Conservation (phyloP, 305 asterid genomes). For the Salvia sclarea region DNA sequence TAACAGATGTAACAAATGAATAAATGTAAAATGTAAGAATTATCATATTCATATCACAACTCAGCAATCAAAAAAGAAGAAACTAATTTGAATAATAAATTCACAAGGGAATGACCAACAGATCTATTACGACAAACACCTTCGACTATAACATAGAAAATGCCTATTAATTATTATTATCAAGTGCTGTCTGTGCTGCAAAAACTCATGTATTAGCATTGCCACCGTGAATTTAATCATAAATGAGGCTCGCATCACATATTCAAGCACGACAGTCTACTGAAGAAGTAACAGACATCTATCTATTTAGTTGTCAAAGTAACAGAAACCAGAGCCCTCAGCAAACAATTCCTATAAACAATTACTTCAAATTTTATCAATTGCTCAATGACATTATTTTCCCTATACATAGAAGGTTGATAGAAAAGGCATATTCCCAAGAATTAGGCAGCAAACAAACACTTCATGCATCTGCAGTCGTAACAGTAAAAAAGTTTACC, state of each 20-base stretch:
- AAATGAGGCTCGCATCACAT: neutral
- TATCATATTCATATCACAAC: neutral
- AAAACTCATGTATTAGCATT: neutral
- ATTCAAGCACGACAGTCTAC: neutral
- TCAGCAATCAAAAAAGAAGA: neutral
- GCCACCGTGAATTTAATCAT: neutral
- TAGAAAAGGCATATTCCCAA: neutral
- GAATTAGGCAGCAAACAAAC: neutral
- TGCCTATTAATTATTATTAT: neutral
- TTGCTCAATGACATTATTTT: neutral
- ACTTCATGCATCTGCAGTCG: neutral
- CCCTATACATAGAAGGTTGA: neutral
- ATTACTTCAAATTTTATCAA: neutral
- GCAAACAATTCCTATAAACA: neutral
- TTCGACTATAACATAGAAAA: neutral
- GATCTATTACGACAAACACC: neutral
- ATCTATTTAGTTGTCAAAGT: neutral
- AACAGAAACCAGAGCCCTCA: neutral
- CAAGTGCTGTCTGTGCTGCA: neutral
- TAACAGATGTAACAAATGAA: neutral
- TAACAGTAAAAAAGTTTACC: conserved; percentile 46
- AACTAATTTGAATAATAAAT: neutral
- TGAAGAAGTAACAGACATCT: neutral
- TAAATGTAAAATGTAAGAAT: neutral
- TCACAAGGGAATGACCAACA: neutral